Evolutionary conservation across 257 asterid genomes (phyloP), one percentile per base, ranked within the genome.

Genomic region (Solanum lycopersicoides): DNA sequence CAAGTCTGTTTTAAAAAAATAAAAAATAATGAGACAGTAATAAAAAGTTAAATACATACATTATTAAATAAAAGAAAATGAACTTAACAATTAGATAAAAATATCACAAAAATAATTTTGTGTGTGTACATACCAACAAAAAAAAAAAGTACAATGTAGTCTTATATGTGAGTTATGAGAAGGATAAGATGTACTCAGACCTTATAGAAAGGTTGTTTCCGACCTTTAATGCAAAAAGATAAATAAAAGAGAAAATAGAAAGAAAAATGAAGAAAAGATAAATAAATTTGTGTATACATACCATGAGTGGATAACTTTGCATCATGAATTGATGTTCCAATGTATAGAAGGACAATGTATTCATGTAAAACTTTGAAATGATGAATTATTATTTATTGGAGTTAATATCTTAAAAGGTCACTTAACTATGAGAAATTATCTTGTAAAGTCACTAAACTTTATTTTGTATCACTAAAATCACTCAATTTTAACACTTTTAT

Each of bases 151-250:
- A 21, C 3, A 21, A 59, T 20, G 12, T 3, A 20, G 0, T 59
- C 12, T 20, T 5, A 21, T 21, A 21, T 2, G 25, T 59, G 9
- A 1, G 68, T 2, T 63, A 1, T 63, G 9, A n/a, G 16, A 4
- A 63, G 6, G 16, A 9, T 68, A 14, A 1, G 0, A 68, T 13
- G 0, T 68, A 30, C 2, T 1, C 1, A 14, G 1, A 14, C 18
- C 5, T 68, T 14, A 30, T 30, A 68, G 1, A 68, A 1, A 68
- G 0, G 0, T 30, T 6, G 1, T 30, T 66, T 30, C 7, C 4
- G 0, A 7, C 8, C 5, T 3, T 13, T 14, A 34, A 3, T 1
- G 3, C 4, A 28, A 3, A 65, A 68, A 68, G 2, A 0, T 6
- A 68, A 68, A 30, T 7, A 28, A 28, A 28, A 28, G 30, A 28